Conservation (phyloP, 179 eudicot species). For the Corrigiola litoralis region DNA sequence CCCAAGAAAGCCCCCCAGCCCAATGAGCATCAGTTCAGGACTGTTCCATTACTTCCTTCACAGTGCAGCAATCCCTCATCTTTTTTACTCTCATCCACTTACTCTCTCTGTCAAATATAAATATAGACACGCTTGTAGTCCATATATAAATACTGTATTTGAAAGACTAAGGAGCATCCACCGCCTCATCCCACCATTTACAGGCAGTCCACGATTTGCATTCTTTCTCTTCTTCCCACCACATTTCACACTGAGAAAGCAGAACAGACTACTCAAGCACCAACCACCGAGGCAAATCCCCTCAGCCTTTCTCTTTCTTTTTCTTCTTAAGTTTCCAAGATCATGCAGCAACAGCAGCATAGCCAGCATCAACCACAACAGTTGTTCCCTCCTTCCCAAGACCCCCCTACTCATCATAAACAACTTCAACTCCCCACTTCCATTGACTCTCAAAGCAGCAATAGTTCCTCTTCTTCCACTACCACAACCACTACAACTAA, state of each 20-base stretch:
- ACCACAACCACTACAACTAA: background rate
- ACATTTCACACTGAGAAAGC: background rate
- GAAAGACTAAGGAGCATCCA: slow-evolving; percentile 15
- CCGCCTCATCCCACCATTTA: slow-evolving; percentile 62
- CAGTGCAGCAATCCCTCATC: slow-evolving; percentile 12
- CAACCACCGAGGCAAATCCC: slow-evolving; percentile 9
- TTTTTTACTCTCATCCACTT: background rate
- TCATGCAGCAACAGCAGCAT: slow-evolving; percentile 24
- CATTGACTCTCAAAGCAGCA: slow-evolving; percentile 14
- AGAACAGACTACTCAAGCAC: slow-evolving; percentile 3
- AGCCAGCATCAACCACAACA: slow-evolving; percentile 10
- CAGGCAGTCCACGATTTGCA: slow-evolving; percentile 24
- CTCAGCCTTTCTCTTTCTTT: background rate
- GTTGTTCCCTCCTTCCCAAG: background rate
- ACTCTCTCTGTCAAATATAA: background rate
- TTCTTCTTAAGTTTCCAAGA: slow-evolving; percentile 11
- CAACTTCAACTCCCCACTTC: background rate
- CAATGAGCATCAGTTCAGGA: slow-evolving; percentile 4
- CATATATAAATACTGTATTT: background rate
- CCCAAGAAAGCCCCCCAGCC: background rate
- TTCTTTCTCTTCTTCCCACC: slow-evolving; percentile 8
- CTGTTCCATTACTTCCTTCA: slow-evolving; percentile 23
- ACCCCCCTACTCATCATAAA: background rate
- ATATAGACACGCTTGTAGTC: background rate
- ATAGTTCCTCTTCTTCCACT: background rate